Evolutionary conservation across 768 basidiomycete species (phyloP).

Genomic region (Ephemerocybe angulata): DNA sequence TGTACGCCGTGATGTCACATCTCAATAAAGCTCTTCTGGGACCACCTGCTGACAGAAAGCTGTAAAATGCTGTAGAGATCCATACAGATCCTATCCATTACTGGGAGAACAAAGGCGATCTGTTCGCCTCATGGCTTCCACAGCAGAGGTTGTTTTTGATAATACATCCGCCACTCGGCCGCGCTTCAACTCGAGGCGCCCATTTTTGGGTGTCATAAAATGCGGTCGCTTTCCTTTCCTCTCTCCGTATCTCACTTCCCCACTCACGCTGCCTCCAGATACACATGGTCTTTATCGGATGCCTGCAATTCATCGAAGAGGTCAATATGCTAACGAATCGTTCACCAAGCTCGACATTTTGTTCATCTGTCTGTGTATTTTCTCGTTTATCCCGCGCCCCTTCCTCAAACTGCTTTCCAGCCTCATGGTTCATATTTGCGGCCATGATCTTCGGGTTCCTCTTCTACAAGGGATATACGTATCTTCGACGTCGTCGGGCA

Average conservation of each 20-base stretch:
- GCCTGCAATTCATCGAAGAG: neutral
- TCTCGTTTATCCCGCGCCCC: neutral
- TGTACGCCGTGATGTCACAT: too few species aligned
- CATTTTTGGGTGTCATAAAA: too few species aligned
- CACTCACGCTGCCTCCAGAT: neutral
- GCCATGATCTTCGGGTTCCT: neutral
- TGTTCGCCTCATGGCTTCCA: neutral
- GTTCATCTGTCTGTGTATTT: neutral
- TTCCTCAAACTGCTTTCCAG: neutral
- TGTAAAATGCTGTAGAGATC: neutral
- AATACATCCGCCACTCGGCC: too few species aligned
- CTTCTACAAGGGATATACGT: neutral
- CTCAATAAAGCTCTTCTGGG: neutral
- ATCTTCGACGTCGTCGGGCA: neutral
- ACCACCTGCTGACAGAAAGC: neutral
- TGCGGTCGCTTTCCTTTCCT: neutral
- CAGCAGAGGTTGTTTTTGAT: too few species aligned
- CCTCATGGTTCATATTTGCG: neutral
- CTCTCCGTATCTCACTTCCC: neutral
- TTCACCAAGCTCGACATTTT: neutral
- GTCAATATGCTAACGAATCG: neutral
- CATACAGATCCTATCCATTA: neutral
- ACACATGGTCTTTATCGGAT: neutral
- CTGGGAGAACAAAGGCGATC: neutral
- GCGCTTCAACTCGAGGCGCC: too few species aligned